phyloP scores from a whole-genome alignment of 2,329 filamentous ascomycete species.

The Polychaeton citri region DNA sequence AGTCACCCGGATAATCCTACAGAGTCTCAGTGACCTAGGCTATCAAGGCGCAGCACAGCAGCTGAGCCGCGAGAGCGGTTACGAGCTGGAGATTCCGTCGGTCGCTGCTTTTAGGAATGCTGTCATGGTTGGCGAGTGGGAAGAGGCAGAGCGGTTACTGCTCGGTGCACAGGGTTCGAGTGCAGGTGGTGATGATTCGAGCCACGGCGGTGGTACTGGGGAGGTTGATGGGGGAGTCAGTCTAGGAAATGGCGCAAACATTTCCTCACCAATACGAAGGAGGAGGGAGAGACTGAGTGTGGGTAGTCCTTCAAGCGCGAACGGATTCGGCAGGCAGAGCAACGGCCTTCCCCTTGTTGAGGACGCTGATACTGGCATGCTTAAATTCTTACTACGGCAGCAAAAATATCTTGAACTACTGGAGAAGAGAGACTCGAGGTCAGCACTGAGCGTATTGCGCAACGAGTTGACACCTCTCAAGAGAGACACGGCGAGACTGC shows the following conservation, averaged over 20 bases:
- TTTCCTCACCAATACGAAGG: slow-evolving; percentile 9
- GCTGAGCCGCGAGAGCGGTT: slow-evolving; percentile 72
- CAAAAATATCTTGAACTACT: slow-evolving; percentile 92
- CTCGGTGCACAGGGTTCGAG: slow-evolving; percentile 33
- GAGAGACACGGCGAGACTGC: slow-evolving; percentile 62
- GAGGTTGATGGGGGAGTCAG: slow-evolving; percentile 32
- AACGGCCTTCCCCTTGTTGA: slow-evolving; percentile 59
- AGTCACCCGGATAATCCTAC: slow-evolving; percentile 82
- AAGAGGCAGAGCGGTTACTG: slow-evolving; percentile 69
- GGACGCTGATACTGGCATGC: slow-evolving; percentile 60
- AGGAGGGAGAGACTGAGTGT: slow-evolving; percentile 8
- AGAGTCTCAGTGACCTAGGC: slow-evolving; percentile 78
- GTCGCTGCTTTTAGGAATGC: slow-evolving; percentile 77
- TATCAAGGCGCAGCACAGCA: slow-evolving; percentile 64
- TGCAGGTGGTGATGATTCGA: slow-evolving; percentile 8
- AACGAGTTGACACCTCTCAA: slow-evolving; percentile 78
- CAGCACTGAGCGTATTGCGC: slow-evolving; percentile 70
- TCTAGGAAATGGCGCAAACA: slow-evolving; percentile 16
- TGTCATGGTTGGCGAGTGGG: slow-evolving; percentile 69
- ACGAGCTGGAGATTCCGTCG: slow-evolving; percentile 69
- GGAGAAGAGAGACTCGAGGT: slow-evolving; percentile 58
- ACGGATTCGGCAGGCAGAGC: slow-evolving; percentile 14
- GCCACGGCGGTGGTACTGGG: slow-evolving; percentile 1
- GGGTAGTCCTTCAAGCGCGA: slow-evolving; percentile 8
- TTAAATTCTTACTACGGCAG: slow-evolving; percentile 79